Base-by-base conservation (phyloP, 2,329 filamentous ascomycete species). In the Claviceps digitariae region DNA sequence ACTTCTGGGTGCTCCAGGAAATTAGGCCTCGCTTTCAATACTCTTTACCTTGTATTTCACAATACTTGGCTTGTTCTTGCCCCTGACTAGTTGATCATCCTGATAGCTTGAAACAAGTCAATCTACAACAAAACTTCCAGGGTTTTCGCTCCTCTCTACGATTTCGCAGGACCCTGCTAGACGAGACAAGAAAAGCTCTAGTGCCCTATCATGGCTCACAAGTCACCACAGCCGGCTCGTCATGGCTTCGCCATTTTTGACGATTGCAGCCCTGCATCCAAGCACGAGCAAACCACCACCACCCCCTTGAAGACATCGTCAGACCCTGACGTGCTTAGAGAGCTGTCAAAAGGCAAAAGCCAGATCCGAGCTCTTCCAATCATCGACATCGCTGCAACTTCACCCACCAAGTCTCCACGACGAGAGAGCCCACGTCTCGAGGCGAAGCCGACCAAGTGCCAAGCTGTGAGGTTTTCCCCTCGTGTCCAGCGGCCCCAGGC, bases 401-500 rank as follows among this genome's bases (percentile, higher is more conserved):
- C 50, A 36, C 34, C 38, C 49, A 43, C 36, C 49, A 53, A 54
- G 52, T 48, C 40, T 17, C 36, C 47, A 17, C 41, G 40, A 40
- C 45, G 44, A 38, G 41, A 34, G 5, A 20, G 41, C 9, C 15
- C 38, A 46, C 52, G 52, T 40, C 49, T 52, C 27, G 57, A 60
- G 44, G 45, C 55, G 34, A 52, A 54, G 27, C 27, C 53, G 36
- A 38, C 41, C 46, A 59, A 58, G 43, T 10, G 50, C 21, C 57
- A 57, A 46, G 34, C 48, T 25, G 25, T 49, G 31, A 52, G 62
- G 50, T 61, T 61, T 48, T 55, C 57, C 51, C 50, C 56, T 49
- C 61, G 61, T 20, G 52, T 47, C 55, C 63, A 63, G 40, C 67
- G 66, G n/a, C 61, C 64, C 20, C 58, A 61, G 34, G 58, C 65